Evolutionary conservation across 2,329 filamentous ascomycete genomes (phyloP).

Genomic region (Microcera coccophila): DNA sequence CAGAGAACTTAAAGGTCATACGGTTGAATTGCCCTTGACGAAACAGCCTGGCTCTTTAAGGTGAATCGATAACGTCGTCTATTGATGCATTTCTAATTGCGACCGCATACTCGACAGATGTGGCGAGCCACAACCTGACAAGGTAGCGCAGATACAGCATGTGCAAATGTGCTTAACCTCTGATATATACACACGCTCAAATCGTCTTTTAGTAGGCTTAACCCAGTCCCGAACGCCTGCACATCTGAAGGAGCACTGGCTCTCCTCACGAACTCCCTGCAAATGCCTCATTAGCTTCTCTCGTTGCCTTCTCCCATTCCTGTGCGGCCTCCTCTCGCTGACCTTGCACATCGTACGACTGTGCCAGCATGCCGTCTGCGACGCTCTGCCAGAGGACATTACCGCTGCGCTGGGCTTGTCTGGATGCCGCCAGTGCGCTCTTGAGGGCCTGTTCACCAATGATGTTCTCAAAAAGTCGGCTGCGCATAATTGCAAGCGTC

Average conservation of each 20-base stretch:
- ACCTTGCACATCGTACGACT: conserved; percentile 70
- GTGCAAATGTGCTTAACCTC: neutral
- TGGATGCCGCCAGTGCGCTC: conserved; percentile 65
- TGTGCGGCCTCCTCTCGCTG: conserved; percentile 44
- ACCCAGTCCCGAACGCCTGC: conserved; percentile 23
- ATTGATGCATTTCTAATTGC: neutral
- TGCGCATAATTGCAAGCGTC: conserved; percentile 79
- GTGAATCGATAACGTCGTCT: neutral
- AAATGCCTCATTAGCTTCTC: conserved; percentile 43
- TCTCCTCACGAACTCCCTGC: conserved; percentile 21
- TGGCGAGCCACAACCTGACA: conserved; percentile 16
- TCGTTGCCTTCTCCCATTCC: conserved; percentile 41
- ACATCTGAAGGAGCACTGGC: neutral
- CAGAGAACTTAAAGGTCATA: no score
- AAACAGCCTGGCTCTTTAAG: neutral
- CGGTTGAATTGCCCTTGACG: no score
- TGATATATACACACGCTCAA: conserved; percentile 29
- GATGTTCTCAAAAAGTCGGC: conserved; percentile 74
- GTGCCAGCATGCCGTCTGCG: conserved; percentile 71
- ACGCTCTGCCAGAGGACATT: conserved; percentile 77
- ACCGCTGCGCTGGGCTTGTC: conserved; percentile 65
- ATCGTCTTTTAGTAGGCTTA: conserved; percentile 12
- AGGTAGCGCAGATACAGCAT: conserved; percentile 21
- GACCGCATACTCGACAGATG: neutral
- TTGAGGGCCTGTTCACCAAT: conserved; percentile 78